Conservation (phyloP, 169 alveolate species). For the Plasmodium inui region DNA sequence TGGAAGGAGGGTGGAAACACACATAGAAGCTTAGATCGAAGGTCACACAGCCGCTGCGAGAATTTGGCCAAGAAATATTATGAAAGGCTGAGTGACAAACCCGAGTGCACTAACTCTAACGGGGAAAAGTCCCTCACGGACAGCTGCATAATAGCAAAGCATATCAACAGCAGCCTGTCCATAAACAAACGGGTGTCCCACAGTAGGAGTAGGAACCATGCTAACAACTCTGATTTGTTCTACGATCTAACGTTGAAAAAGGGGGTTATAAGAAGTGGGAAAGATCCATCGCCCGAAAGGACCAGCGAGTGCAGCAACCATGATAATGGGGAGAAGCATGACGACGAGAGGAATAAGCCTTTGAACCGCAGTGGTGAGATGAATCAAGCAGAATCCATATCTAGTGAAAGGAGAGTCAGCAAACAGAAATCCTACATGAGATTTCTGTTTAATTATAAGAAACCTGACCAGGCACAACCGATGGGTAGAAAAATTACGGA, state of each 20-base stretch:
- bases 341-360: neutral
- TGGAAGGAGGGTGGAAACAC: neutral
- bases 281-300: neutral
- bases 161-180: neutral
- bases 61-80: neutral
- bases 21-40: neutral
- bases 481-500: neutral
- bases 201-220: neutral
- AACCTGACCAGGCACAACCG: neutral
- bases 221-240: neutral
- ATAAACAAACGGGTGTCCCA: neutral
- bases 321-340: neutral
- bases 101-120: neutral
- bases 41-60: neutral
- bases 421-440: slow-evolving; percentile 28
- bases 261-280: neutral
- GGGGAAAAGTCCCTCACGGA: neutral
- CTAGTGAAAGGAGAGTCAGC: neutral
- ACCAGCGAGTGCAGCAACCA: neutral
- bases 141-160: neutral
- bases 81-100: neutral
- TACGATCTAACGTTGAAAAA: neutral
- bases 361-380: neutral
- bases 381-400: neutral
- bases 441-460: slow-evolving; percentile 36